phyloP scores from a whole-genome alignment of 179 eudicot species.

The Pouteria campechiana region DNA sequence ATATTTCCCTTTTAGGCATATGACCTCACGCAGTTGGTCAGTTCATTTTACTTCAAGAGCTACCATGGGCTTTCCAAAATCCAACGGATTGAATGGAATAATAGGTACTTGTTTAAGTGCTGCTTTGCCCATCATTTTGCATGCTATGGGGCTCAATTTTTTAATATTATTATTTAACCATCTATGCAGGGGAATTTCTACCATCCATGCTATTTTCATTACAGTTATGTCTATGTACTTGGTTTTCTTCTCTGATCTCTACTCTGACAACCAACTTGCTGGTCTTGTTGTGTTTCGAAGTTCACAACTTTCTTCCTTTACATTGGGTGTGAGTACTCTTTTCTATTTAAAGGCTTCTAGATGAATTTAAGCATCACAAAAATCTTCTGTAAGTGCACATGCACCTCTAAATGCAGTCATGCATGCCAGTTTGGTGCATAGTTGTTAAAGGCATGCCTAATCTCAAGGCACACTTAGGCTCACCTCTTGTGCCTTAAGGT shows the following conservation, averaged over 20 bases:
- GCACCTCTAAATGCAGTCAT: too few species aligned
- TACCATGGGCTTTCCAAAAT: constrained; percentile 61
- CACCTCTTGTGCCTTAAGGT: too few species aligned
- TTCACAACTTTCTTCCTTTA: constrained; percentile 63
- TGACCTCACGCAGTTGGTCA: constrained; percentile 61
- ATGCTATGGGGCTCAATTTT: too few species aligned
- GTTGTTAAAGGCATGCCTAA: too few species aligned
- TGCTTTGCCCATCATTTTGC: too few species aligned
- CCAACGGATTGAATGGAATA: constrained; percentile 84
- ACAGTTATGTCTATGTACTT: constrained; percentile 60
- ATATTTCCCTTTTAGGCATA: constrained; percentile 56
- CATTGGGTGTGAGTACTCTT: constrained; percentile 57
- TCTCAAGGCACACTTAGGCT: too few species aligned
- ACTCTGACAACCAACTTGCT: constrained; percentile 34
- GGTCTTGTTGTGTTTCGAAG: constrained; percentile 41
- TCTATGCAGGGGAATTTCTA: constrained; percentile 75
- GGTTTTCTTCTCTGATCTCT: constrained; percentile 86
- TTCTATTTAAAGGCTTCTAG: constrained; percentile 7
- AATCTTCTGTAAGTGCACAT: too few species aligned
- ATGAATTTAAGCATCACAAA: too few species aligned
- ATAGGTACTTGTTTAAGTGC: too few species aligned
- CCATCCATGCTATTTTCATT: constrained; percentile 73
- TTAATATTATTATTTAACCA: too few species aligned
- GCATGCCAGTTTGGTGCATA: too few species aligned
- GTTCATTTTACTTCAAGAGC: constrained; percentile 58